Percentiles rank a stretch among this genome's conserved stretches.
Conservation (phyloP, 805 yeast species). For the Schwanniomyces vanrijiae region DNA sequence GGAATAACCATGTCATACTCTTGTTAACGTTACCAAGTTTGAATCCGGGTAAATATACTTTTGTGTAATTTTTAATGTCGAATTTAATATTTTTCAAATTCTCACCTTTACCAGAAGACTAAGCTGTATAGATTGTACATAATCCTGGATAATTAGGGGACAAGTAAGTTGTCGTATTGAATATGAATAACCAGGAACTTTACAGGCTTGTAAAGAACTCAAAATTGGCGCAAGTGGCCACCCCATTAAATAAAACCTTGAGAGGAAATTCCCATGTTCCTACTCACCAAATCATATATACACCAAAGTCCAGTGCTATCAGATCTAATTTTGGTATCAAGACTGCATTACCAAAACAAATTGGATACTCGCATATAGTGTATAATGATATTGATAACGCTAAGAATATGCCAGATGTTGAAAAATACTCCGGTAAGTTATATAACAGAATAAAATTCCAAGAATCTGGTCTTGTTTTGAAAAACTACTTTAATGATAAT, state of each 20-base stretch:
- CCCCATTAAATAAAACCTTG: slow-evolving; percentile 32
- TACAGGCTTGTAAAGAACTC: slow-evolving; percentile 38
- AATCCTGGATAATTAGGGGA: neutral
- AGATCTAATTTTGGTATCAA: slow-evolving; percentile 80
- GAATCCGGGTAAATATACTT: slow-evolving; percentile 1
- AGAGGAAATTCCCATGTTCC: slow-evolving; percentile 43
- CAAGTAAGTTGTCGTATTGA: neutral
- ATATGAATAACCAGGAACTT: slow-evolving; percentile 31
- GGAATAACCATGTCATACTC: slow-evolving; percentile 67
- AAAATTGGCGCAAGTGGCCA: slow-evolving; percentile 45
- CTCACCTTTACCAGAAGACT: neutral
- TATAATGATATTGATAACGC: slow-evolving; percentile 66
- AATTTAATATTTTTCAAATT: slow-evolving; percentile 1
- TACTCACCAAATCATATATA: slow-evolving; percentile 70
- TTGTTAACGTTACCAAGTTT: slow-evolving; percentile 29
- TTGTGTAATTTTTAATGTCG: slow-evolving; percentile 1
- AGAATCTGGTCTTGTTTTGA: slow-evolving; percentile 60
- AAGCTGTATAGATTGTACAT: neutral
- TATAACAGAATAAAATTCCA: slow-evolving; percentile 66
- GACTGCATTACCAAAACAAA: slow-evolving; percentile 61
- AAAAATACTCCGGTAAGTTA: slow-evolving; percentile 57
- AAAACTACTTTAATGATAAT: slow-evolving; percentile 23
- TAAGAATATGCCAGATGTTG: slow-evolving; percentile 70
- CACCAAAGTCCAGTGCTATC: slow-evolving; percentile 61
- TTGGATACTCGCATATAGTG: slow-evolving; percentile 59